Conservation (phyloP, 1,139 yeast species). For the Petasospora fabianii region DNA sequence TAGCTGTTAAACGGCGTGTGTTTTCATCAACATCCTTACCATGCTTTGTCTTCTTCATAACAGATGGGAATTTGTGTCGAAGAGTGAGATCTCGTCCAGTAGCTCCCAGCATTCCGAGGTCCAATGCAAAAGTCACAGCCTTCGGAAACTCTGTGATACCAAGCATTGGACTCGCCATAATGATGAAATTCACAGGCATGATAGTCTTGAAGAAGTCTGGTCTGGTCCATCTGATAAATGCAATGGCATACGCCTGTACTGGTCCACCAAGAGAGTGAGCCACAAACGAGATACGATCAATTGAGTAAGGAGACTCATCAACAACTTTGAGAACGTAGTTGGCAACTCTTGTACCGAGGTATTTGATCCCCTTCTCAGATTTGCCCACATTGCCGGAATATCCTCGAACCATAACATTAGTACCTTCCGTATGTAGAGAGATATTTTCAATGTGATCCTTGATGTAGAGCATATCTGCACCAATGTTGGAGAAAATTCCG, state of each 20-base stretch:
- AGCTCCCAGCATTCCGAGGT: conserved; percentile 59
- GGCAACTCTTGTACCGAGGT: conserved; percentile 57
- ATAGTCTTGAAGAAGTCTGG: conserved; percentile 52
- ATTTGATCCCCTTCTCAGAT: conserved; percentile 59
- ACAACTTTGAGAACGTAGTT: conserved; percentile 50
- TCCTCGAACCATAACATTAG: conserved; percentile 54
- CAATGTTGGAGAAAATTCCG: conserved; percentile 63
- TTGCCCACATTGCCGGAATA: conserved; percentile 57
- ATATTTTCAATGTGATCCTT: conserved; percentile 51
- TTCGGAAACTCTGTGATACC: conserved; percentile 63
- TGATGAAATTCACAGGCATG: conserved; percentile 52
- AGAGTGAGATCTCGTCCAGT: conserved; percentile 64
- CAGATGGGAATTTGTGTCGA: conserved; percentile 30
- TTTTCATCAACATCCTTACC: conserved; percentile 7
- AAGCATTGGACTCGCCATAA: conserved; percentile 58
- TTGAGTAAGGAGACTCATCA: conserved; percentile 35
- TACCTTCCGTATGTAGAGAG: conserved; percentile 22
- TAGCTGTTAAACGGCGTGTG: conserved; percentile 28
- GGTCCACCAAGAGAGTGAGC: conserved; percentile 67
- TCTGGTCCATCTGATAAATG: conserved; percentile 44
- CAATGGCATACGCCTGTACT: conserved; percentile 61
- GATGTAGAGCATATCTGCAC: conserved; percentile 59
- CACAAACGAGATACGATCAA: conserved; percentile 52
- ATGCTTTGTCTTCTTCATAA: conserved; percentile 9
- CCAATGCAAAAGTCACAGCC: conserved; percentile 54